Evolutionary conservation across 495 filamentous ascomycete species (phyloP).

Genomic region (Penicillium odoratum): DNA sequence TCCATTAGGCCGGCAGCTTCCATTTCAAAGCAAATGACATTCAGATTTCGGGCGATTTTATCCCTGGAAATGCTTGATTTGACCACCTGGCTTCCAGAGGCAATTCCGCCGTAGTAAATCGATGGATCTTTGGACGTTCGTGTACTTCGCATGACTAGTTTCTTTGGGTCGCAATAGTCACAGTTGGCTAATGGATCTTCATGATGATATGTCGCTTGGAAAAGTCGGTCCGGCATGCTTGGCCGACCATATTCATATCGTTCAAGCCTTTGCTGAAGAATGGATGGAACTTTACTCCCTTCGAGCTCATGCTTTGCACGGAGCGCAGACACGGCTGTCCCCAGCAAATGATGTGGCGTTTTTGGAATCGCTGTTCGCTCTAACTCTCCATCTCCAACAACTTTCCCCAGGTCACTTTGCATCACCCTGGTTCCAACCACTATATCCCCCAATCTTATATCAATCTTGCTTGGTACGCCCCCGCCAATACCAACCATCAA

Average conservation of each 20-base stretch:
- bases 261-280: conserved; percentile 23
- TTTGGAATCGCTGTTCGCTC: conserved; percentile 17
- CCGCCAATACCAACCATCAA: conserved; percentile 36
- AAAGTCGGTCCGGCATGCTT: conserved; percentile 20
- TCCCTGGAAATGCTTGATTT: conserved; percentile 33
- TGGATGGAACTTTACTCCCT: conserved; percentile 18
- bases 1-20: conserved; percentile 47
- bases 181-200: conserved; percentile 4
- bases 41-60: conserved; percentile 18
- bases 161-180: conserved; percentile 14
- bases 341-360: conserved; percentile 12
- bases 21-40: conserved; percentile 48
- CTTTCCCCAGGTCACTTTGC: conserved; percentile 44
- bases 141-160: conserved; percentile 5
- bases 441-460: conserved; percentile 36
- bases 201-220: conserved; percentile 20
- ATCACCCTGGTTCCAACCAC: conserved; percentile 41
- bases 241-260: conserved; percentile 12
- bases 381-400: conserved; percentile 14
- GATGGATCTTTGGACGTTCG: conserved; percentile 11
- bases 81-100: conserved; percentile 42
- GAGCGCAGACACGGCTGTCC: conserved; percentile 22
- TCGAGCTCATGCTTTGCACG: conserved; percentile 23
- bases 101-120: conserved; percentile 46
- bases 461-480: conserved; percentile 26